Conservation (phyloP, 495 filamentous ascomycete species). For the Lasiosphaeria ovina region DNA sequence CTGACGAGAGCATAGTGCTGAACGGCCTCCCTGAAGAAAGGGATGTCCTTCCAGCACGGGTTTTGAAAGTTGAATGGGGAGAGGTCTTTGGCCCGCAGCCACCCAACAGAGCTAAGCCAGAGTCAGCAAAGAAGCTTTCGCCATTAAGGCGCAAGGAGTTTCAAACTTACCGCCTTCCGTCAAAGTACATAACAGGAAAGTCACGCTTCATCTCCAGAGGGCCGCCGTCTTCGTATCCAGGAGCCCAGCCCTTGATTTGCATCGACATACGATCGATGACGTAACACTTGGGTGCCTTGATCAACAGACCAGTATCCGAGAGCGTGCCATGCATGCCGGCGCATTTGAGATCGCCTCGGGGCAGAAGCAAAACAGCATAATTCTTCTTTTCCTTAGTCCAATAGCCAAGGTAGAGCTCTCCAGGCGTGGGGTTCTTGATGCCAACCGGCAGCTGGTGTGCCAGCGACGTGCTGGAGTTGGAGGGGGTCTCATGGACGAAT, state of each 20-base stretch:
- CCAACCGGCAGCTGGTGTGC: conserved; percentile 10
- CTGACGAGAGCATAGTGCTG: conserved; percentile 16
- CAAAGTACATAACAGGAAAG: conserved; percentile 46
- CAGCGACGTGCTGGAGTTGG: neutral
- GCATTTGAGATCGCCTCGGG: conserved; percentile 30
- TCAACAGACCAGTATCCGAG: conserved; percentile 33
- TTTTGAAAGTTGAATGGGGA: conserved; percentile 27
- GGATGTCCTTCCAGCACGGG: conserved; percentile 15
- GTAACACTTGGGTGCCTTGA: conserved; percentile 38
- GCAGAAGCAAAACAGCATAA: conserved; percentile 42
- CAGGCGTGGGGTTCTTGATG: conserved; percentile 18
- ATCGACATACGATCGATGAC: conserved; percentile 15
- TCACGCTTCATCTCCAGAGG: conserved; percentile 31
- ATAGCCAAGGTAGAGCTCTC: conserved; percentile 35
- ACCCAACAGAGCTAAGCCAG: conserved; percentile 24
- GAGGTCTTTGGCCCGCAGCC: conserved; percentile 26
- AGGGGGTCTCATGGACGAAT: neutral
- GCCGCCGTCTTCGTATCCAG: conserved; percentile 41
- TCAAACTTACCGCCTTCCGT: conserved; percentile 25
- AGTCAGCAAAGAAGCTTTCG: conserved; percentile 5
- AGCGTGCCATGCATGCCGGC: conserved; percentile 36
- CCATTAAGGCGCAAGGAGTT: neutral
- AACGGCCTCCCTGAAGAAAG: conserved; percentile 16
- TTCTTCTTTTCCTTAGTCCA: conserved; percentile 29
- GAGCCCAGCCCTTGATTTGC: conserved; percentile 39